Conservation (phyloP, 2,329 filamentous ascomycete genomes). For the Exophiala lecanii-corni region DNA sequence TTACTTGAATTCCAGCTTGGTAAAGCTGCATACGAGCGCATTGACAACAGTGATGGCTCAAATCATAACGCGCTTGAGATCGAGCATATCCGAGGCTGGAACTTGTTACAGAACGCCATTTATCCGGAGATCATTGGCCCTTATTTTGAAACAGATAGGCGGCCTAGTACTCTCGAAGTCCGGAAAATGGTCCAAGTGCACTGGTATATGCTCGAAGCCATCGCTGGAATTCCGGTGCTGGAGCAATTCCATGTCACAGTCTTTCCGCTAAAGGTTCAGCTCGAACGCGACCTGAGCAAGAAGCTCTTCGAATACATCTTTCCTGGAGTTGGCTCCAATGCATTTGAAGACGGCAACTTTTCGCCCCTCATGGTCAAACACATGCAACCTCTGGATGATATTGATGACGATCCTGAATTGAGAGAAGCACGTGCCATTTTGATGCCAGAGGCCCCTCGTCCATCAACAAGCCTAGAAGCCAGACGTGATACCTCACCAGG, state of each 20-base stretch:
- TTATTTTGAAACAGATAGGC: constrained; percentile 64
- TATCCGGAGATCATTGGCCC: constrained; percentile 96
- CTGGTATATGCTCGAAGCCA: constrained; percentile 97
- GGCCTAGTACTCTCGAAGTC: constrained; percentile 10
- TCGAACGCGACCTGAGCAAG: constrained; percentile 88
- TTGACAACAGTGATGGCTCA: constrained; percentile 94
- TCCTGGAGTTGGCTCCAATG: constrained; percentile 65
- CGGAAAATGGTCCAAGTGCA: constrained; percentile 84
- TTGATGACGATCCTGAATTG: constrained; percentile 43
- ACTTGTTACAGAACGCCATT: constrained; percentile 80
- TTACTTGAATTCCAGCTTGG: constrained; percentile 89
- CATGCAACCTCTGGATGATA: constrained; percentile 46
- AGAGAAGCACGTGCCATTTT: constrained; percentile 39
- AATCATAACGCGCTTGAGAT: constrained; percentile 91
- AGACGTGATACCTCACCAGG: constrained; percentile 61
- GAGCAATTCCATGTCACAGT: constrained; percentile 94
- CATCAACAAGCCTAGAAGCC: constrained; percentile 35
- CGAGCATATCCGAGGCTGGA: constrained; percentile 80
- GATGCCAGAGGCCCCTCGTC: constrained; percentile 15
- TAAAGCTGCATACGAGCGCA: constrained; percentile 87
- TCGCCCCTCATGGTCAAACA: constrained; percentile 50
- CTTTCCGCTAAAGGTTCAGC: constrained; percentile 86
- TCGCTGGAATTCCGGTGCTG: constrained; percentile 94
- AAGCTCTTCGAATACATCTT: constrained; percentile 97
- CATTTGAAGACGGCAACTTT: constrained; percentile 46